Base-by-base conservation (phyloP, 257 asterid species). In the Agastache rugosa region DNA sequence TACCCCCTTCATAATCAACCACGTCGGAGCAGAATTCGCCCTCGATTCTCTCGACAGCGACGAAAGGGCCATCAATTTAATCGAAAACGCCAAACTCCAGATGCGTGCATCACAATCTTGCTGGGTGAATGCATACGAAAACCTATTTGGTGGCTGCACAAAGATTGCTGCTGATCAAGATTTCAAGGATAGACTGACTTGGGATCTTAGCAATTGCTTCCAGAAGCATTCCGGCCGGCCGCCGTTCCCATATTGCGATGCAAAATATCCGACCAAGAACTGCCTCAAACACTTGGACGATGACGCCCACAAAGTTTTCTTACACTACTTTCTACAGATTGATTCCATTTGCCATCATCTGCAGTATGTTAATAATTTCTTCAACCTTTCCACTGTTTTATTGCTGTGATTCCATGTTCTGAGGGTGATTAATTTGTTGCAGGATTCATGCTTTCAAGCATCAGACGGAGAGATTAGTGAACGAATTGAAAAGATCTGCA, bases 161-260 rank as follows among this genome's bases (percentile, higher is more conserved):
- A 86, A 83, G 67, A 81, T 69, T 19, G 64, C 80, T 12, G 84
- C 84, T 0, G 85, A 85, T 29, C 85, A 91, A 12, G 91, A 91
- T 37, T 77, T 86, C 8, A 80, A 78, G 67, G 85, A 81, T 34
- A 69, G 89, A 16, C 83, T 91, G n/a, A 79, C 90, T 62, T 85
- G 95, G 95, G 85, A 81, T 75, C 86, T 88, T 8, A 87, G 84
- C 53, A 90, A 87, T 71, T 90, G 96, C 54, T 88, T 88, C 68
- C 80, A 82, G 19, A 77, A 78, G 55, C 89, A 83, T 17, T 70
- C 89, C 1, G 97, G 91, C 0, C 73, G 91, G 19, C 67, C 82
- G 0, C 16, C 83, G 14, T 80, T 88, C 22, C 93, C 95, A 10
- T 15, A 37, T 3, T 88, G 95, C 51, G 79, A 81, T 64, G 45